A percentile compares a stretch with the other conserved stretches of the same genome.
Evolutionary conservation across 768 basidiomycete species (phyloP).

Genomic region (Kockovaella imperatae): DNA sequence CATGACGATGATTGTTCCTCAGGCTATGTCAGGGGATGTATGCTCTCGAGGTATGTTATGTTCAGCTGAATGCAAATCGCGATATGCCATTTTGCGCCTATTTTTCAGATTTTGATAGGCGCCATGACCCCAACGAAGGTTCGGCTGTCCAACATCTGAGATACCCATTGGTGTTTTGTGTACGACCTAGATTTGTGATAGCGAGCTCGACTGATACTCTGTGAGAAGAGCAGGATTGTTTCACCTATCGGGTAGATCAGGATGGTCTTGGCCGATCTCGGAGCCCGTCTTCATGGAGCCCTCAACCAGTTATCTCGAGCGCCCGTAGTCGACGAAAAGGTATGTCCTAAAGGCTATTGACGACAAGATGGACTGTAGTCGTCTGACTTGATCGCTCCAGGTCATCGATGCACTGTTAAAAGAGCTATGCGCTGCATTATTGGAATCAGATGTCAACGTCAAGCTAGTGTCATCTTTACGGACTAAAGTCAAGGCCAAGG

Average conservation of each 20-base stretch:
- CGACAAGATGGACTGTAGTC: not conserved
- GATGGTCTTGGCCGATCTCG: conserved; percentile 96
- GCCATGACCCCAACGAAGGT: too few relatives aligned
- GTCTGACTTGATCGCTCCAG: conserved; percentile 47
- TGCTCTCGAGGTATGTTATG: not conserved
- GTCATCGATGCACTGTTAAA: conserved; percentile 89
- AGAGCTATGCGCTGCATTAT: conserved; percentile 84
- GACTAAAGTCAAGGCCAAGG: conserved; percentile 82
- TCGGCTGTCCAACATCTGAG: too few relatives aligned
- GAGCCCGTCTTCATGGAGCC: conserved; percentile 85
- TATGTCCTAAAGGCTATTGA: conserved; percentile 39
- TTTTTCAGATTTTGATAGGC: too few relatives aligned
- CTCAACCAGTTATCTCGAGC: conserved; percentile 80
- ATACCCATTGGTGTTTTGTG: too few relatives aligned
- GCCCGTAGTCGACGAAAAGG: conserved; percentile 86
- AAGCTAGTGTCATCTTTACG: conserved; percentile 82
- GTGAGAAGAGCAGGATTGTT: too few relatives aligned
- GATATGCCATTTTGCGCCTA: too few relatives aligned
- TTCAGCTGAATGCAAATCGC: too few relatives aligned
- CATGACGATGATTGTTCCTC: conserved; percentile 7
- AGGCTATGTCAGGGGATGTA: not conserved
- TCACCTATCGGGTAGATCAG: not conserved
- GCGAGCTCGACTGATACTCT: too few relatives aligned
- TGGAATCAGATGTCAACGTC: conserved; percentile 97
- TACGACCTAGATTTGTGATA: too few relatives aligned